Evolutionary conservation across 2,329 filamentous ascomycete species (phyloP), one percentile per base, ranked within the genome.

Genomic region (Chaetomiaceae sp.): DNA sequence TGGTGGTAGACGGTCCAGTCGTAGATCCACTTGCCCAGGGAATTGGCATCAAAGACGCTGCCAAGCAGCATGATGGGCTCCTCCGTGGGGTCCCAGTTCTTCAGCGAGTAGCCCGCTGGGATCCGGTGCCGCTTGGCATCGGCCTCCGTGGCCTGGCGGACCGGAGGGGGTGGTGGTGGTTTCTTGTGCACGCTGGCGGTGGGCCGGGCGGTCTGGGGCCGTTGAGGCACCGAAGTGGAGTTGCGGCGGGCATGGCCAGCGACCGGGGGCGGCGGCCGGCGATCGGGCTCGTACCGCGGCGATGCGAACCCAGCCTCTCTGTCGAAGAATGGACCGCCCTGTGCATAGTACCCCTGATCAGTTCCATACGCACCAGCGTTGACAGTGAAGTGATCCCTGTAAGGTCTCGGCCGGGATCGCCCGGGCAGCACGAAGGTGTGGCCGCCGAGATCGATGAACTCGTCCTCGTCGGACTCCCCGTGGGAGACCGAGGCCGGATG

Each of bases 11-110:
- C 89, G 16, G 94, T 96, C 94, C 94, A 99, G 78, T 97, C 94
- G 72, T 96, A 99, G 66, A 99, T 95, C 94, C 94, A 99, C 74
- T 96, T 96, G 66, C 94, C 94, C 27, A 99, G 80, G 23, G 90
- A 96, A 79, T 97, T 96, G 66, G 92, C 89, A 67, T 97, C 94
- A 66, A 97, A 97, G 52, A 97, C 94, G 67, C 89, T 95, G 46
- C 94, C 94, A 20, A 97, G 80, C 23, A 99, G 81, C 67, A 96
- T 85, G 68, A 99, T 96, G 47, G 94, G 94, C 62, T 90, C 85
- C 75, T 97, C 92, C 25, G 83, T 85, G 0, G 92, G 92, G 68
- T 99, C 94, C 94, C 94, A 97, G 75, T 97, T 95, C 79, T 97
- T 97, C 67, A 92, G 84, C 23, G 90, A 95, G 75, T 95, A 99